Evolutionary conservation across 202 grass and related monocot genomes (phyloP).

Genomic region (Panicum virgatum): DNA sequence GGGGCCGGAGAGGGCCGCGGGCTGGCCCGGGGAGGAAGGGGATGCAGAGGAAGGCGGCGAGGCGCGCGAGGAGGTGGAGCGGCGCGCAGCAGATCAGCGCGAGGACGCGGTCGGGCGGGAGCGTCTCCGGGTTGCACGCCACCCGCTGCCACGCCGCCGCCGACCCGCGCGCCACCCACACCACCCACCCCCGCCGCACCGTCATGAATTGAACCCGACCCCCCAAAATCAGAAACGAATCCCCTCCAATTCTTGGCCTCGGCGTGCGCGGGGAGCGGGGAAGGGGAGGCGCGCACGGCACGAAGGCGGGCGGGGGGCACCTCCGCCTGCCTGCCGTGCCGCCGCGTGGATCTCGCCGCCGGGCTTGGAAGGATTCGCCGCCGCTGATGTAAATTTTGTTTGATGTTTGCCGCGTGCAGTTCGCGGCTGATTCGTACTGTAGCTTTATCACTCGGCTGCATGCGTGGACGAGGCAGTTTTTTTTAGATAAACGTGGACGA

Average conservation of each 20-base stretch:
- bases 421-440: not conserved
- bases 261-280: not conserved
- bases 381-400: slow-evolving; percentile 1
- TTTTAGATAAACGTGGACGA: slow-evolving; percentile 25
- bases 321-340: not conserved
- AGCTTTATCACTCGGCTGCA: slow-evolving; percentile 12
- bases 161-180: slow-evolving; percentile 71
- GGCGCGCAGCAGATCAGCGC: slow-evolving; percentile 71
- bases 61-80: slow-evolving; percentile 58
- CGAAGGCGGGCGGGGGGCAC: not conserved
- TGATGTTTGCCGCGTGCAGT: not conserved
- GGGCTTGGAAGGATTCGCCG: not conserved
- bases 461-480: too few relatives aligned
- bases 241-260: not conserved
- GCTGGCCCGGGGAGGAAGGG: slow-evolving; percentile 40
- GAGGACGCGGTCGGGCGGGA: slow-evolving; percentile 72
- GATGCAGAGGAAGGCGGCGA: slow-evolving; percentile 54
- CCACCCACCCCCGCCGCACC: slow-evolving; percentile 67
- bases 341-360: slow-evolving; percentile 26
- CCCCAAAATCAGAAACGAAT: not conserved
- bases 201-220: slow-evolving; percentile 42
- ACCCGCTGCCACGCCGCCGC: slow-evolving; percentile 74
- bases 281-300: slow-evolving; percentile 27
- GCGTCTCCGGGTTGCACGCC: slow-evolving; percentile 76
- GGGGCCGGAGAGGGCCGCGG: slow-evolving; percentile 20